Evolutionary conservation across 2,329 filamentous ascomycete species (phyloP).

Genomic region (Amphichorda felina): DNA sequence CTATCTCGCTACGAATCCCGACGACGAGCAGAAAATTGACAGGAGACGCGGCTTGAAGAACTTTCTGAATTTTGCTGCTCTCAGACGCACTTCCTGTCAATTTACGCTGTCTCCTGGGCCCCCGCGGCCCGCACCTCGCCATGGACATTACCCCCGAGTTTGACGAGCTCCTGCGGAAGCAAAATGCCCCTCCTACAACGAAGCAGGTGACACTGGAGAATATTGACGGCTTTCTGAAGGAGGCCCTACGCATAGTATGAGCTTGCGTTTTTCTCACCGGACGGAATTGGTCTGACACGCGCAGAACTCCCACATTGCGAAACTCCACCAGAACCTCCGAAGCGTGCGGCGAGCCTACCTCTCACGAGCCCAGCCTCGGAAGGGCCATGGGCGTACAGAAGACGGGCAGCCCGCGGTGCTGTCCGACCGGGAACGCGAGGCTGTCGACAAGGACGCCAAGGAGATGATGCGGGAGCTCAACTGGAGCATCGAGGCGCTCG

Average conservation of each 20-base stretch:
- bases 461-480: slow-evolving; percentile 77
- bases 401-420: slow-evolving; percentile 43
- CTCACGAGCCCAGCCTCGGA: slow-evolving; percentile 59
- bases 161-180: slow-evolving; percentile 53
- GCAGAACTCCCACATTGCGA: slow-evolving; percentile 75
- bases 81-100: too few relatives aligned
- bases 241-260: slow-evolving; percentile 83
- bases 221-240: slow-evolving; percentile 81
- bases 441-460: slow-evolving; percentile 81
- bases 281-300: neutral
- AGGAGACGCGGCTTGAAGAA: too few relatives aligned
- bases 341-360: slow-evolving; percentile 85
- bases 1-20: too few relatives aligned
- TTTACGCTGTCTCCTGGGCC: neutral
- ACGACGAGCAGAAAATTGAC: too few relatives aligned
- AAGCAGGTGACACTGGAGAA: slow-evolving; percentile 31
- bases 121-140: neutral
- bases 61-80: too few relatives aligned
- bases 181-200: slow-evolving; percentile 37
- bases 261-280: slow-evolving; percentile 2
- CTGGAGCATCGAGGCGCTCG: slow-evolving; percentile 64
- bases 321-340: slow-evolving; percentile 68
- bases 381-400: slow-evolving; percentile 33
- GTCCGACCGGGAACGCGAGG: slow-evolving; percentile 71
- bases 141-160: slow-evolving; percentile 60